Conservation (phyloP, 441 rosid genomes). For the Pelargonium cotyledonis region DNA sequence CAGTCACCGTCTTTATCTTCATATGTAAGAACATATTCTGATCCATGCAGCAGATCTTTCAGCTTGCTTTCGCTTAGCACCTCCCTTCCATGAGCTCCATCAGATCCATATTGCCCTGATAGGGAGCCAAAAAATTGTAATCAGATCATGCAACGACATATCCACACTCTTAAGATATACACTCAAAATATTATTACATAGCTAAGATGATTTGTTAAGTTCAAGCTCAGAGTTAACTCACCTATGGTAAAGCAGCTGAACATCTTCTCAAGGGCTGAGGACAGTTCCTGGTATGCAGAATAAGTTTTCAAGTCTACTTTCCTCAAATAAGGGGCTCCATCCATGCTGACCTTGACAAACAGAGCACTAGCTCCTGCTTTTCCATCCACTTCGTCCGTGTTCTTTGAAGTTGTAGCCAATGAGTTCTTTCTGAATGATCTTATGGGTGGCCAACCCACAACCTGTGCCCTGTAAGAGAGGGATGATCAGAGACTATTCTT, state of each 20-base stretch:
- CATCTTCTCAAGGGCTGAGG: conserved; percentile 65
- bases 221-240: conserved; percentile 26
- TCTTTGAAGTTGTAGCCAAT: conserved; percentile 50
- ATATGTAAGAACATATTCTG: conserved; percentile 60
- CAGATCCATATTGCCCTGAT: conserved; percentile 57
- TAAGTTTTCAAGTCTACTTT: conserved; percentile 56
- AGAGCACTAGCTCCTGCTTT: conserved; percentile 40
- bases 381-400: conserved; percentile 52
- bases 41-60: conserved; percentile 56
- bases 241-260: conserved; percentile 63
- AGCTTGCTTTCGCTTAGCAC: conserved; percentile 46
- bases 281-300: conserved; percentile 45
- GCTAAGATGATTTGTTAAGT: conserved; percentile 6
- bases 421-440: conserved; percentile 59
- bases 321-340: conserved; percentile 66
- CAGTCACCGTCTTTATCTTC: conserved; percentile 69
- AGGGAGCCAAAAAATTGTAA: conserved; percentile 18
- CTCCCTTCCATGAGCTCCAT: conserved; percentile 47
- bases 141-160: conserved; percentile 6
- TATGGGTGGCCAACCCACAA: conserved; percentile 77
- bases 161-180: neutral
- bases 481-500: conserved; percentile 4
- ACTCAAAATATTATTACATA: conserved; percentile 1
- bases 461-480: conserved; percentile 49
- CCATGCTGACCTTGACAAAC: conserved; percentile 67